These are phyloP conservation scores for Penicillium simplicissimum DNA, from an alignment of 495 filamentous ascomycete genomes.

Conservation along the genomic window DNA sequence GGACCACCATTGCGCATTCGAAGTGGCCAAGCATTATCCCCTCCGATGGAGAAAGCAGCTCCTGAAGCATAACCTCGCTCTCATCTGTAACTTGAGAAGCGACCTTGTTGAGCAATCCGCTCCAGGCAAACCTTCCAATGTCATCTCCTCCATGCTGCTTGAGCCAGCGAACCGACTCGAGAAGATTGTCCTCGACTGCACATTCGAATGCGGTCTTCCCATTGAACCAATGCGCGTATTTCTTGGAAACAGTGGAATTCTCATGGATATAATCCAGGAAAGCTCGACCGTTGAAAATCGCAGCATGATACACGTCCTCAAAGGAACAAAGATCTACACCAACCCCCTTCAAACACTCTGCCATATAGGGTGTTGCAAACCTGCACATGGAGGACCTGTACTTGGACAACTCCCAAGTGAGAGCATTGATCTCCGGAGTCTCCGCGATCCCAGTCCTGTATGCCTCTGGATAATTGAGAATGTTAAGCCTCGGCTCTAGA, in stretches of 20 bases:
- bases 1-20: not conserved
- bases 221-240: not conserved
- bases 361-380: not conserved
- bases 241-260: not conserved
- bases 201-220: not conserved
- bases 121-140: not conserved
- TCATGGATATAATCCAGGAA: not conserved
- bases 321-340: not conserved
- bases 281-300: not conserved
- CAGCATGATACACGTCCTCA: not conserved
- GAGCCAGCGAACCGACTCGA: not conserved
- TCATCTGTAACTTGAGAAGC: not conserved
- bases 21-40: not conserved
- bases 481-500: not conserved
- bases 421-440: not conserved
- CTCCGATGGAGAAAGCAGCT: not conserved
- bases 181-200: not conserved
- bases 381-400: not conserved
- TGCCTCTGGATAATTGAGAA: not conserved
- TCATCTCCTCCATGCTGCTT: not conserved
- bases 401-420: not conserved
- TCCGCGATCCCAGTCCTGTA: not conserved
- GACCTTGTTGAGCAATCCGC: not conserved
- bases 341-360: not conserved
- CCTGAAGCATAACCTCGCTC: not conserved